Evolutionary conservation across 139 green algal species (phyloP), one percentile per base, ranked within the genome.

Genomic region (Dunaliella sp.): DNA sequence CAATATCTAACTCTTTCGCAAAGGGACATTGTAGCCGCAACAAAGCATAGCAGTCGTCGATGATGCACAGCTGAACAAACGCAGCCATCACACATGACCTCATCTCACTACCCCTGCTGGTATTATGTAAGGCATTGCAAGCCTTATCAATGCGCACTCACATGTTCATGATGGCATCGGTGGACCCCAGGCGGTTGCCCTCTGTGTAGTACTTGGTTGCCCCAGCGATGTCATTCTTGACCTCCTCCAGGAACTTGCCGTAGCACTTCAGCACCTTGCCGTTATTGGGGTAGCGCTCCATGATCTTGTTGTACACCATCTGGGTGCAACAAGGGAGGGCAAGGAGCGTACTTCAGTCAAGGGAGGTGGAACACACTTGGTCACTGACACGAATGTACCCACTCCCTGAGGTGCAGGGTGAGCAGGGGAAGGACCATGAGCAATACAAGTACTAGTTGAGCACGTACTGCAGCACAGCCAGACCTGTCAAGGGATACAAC

Each of bases 251-350:
- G 85, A 91, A 91, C 1, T 79, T 80, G 79, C 86, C 88, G 80
- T 89, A 91, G 76, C 75, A 86, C 16, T 82, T 81, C n/a, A 89
- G 83, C 65, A 91, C 85, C 88, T 91, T 91, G 79, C 77, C 82
- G 86, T 86, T 89, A 58, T 78, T 85, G 77, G 88, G 88, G 83
- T 91, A 91, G 83, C 85, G 88, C 83, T 91, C 88, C 79, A 91
- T 65, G 34, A 91, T 82, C 7, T 34, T 33, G 2, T 74, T 76
- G 86, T 82, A 32, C 32, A 72, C n/a, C 32, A 33, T 38, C 37
- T 74, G 36, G 0, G 72, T 73, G 2, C 26, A 38, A n/a, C n/a
- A n/a, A n/a, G n/a, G n/a, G n/a, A n/a, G n/a, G n/a, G n/a, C n/a
- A n/a, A n/a, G n/a, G n/a, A n/a, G n/a, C n/a, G n/a, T n/a, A n/a